A percentile compares a stretch with the other conserved stretches of the same genome.
Evolutionary conservation across 2,329 filamentous ascomycete species (phyloP).

Genomic region (Pseudocercospora fuligena): DNA sequence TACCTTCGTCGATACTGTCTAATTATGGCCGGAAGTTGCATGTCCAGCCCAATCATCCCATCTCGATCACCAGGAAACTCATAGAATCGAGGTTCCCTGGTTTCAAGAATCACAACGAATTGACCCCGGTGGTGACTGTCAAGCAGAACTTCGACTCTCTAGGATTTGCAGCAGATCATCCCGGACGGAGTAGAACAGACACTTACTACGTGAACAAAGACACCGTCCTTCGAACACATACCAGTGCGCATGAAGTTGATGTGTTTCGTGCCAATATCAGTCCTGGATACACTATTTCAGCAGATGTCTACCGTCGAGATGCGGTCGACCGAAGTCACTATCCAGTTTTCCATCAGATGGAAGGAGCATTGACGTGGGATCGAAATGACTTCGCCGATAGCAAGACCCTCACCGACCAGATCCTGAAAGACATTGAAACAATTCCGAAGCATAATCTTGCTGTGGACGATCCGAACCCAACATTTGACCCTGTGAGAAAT

Average conservation of each 20-base stretch:
- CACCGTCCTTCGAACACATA: constrained; percentile 89
- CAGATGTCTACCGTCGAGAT: constrained; percentile 94
- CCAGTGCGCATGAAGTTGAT: constrained; percentile 88
- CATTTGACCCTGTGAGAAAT: constrained; percentile 77
- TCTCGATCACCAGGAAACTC: constrained; percentile 86
- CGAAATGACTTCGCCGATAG: constrained; percentile 60
- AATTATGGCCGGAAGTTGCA: constrained; percentile 81
- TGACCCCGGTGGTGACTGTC: constrained; percentile 83
- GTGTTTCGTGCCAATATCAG: constrained; percentile 74
- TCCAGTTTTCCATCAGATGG: constrained; percentile 98
- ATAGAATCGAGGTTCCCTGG: constrained; percentile 87
- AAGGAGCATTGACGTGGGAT: constrained; percentile 90
- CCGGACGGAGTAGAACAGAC: constrained; percentile 83
- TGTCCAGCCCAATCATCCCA: constrained; percentile 85
- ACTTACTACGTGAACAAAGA: constrained; percentile 92
- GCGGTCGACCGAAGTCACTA: constrained; percentile 95
- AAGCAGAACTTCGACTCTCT: constrained; percentile 96
- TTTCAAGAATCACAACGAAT: constrained; percentile 76
- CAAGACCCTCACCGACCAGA: constrained; percentile 64
- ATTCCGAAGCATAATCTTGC: constrained; percentile 75
- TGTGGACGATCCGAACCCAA: constrained; percentile 83
- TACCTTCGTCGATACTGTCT: constrained; percentile 73
- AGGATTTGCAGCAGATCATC: constrained; percentile 85
- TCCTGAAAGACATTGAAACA: constrained; percentile 71
- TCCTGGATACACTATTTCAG: constrained; percentile 85